phyloP scores from a whole-genome alignment of 148 eudicot species.

The Dianthus caryophyllus region DNA sequence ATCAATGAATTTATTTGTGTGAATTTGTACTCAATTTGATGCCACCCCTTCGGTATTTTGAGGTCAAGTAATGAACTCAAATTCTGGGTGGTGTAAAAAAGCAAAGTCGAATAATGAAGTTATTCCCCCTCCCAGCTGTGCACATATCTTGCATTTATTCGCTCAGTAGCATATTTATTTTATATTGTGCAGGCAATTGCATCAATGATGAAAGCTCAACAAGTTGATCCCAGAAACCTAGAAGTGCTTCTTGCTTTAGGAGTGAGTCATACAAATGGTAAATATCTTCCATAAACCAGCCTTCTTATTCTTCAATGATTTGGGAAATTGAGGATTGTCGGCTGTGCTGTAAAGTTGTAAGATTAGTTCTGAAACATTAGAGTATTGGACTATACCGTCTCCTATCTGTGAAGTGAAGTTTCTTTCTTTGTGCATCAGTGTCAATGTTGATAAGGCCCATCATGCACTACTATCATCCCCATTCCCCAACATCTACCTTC shows the following conservation, averaged over 20 bases:
- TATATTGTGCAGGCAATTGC: conserved; percentile 71
- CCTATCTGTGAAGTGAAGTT: not conserved
- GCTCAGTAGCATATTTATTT: not conserved
- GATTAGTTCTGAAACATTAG: not conserved
- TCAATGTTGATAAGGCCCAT: not conserved
- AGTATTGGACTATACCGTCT: not conserved
- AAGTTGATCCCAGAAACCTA: conserved; percentile 80
- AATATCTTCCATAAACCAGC: conserved; percentile 12
- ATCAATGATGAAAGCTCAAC: conserved; percentile 95
- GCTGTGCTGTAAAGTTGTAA: not conserved
- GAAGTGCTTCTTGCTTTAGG: conserved; percentile 99
- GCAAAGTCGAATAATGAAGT: not conserved
- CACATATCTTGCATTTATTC: not conserved
- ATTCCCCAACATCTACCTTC: not conserved
- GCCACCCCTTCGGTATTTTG: not conserved
- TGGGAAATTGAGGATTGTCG: conserved; percentile 5
- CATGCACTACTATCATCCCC: not conserved
- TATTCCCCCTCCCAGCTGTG: not conserved
- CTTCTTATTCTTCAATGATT: conserved; percentile 3
- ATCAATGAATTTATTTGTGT: conserved; percentile 2
- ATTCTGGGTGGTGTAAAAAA: not conserved
- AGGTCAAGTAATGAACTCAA: not conserved
- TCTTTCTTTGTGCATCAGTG: not conserved
- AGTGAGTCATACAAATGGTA: conserved; percentile 97
- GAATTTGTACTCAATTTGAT: not conserved